phyloP scores from a whole-genome alignment of 768 basidiomycete genomes.

The Lactarius sanguifluus region DNA sequence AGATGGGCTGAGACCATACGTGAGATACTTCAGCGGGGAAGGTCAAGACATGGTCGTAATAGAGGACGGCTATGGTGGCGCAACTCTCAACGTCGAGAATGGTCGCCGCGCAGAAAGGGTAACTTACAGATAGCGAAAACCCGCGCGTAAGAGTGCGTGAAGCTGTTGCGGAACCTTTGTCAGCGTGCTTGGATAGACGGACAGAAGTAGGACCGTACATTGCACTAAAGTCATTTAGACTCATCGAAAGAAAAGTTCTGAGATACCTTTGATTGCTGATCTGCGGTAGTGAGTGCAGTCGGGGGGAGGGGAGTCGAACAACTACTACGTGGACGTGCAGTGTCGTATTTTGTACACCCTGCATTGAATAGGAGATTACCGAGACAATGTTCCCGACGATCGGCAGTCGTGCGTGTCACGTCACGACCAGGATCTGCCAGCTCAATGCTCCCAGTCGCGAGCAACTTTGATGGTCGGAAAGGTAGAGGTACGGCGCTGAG shows the following conservation, averaged over 20 bases:
- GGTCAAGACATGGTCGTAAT: slow-evolving; percentile 37
- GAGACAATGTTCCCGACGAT: neutral
- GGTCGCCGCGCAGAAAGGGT: neutral
- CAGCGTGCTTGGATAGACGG: neutral
- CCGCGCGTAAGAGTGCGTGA: neutral
- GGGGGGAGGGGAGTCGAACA: neutral
- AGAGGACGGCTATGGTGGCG: slow-evolving; percentile 31
- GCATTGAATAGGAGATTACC: neutral
- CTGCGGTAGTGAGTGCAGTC: neutral
- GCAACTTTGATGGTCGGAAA: slow-evolving; percentile 5
- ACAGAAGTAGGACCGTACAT: neutral
- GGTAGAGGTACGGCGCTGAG: no score
- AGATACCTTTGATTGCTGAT: neutral
- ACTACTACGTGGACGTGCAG: no score
- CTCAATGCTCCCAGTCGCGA: neutral
- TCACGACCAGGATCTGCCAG: neutral
- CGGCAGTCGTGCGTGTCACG: neutral
- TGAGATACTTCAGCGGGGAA: slow-evolving; percentile 42
- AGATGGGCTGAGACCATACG: slow-evolving; percentile 47
- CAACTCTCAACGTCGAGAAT: neutral
- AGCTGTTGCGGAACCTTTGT: slow-evolving; percentile 2
- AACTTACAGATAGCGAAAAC: slow-evolving; percentile 5
- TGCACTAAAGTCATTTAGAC: neutral
- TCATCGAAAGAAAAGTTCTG: neutral
- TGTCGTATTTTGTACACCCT: neutral